phyloP scores from a whole-genome alignment of 2,329 filamentous ascomycete genomes.

The Phaeosphaeriaceae sp. region DNA sequence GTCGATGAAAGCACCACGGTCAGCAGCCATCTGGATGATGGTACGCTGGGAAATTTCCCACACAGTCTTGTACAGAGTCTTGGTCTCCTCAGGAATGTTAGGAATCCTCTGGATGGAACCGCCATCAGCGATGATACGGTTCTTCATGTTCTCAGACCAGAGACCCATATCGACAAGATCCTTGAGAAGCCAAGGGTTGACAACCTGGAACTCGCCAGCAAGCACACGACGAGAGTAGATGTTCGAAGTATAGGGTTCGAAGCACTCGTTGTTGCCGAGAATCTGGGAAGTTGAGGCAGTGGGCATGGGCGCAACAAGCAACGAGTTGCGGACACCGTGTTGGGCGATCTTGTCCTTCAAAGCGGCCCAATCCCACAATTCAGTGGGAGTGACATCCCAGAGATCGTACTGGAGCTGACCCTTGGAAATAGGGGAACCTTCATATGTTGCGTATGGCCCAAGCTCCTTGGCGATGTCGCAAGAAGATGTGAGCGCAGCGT shows the following conservation, averaged over 20 bases:
- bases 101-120: slow-evolving; percentile 97
- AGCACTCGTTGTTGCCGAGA: slow-evolving; percentile 98
- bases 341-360: slow-evolving; percentile 92
- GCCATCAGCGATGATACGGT: slow-evolving; percentile 96
- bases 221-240: slow-evolving; percentile 99
- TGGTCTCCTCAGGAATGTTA: slow-evolving; percentile 95
- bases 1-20: slow-evolving; percentile 98
- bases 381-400: slow-evolving; percentile 93
- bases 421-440: slow-evolving; percentile 92
- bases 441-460: slow-evolving; percentile 87
- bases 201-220: slow-evolving; percentile 98
- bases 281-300: slow-evolving; percentile 98
- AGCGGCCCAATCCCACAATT: slow-evolving; percentile 94
- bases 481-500: slow-evolving; percentile 89
- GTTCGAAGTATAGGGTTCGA: slow-evolving; percentile 99
- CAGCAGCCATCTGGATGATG: slow-evolving; percentile 96
- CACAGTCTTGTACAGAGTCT: slow-evolving; percentile 98
- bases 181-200: slow-evolving; percentile 98
- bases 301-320: slow-evolving; percentile 96
- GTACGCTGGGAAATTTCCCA: slow-evolving; percentile 98
- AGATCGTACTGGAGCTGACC: slow-evolving; percentile 98
- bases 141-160: slow-evolving; percentile 99
- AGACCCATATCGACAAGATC: slow-evolving; percentile 97
- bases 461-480: slow-evolving; percentile 83
- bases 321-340: slow-evolving; percentile 92